These are phyloP conservation scores for Lactifluus rugatus DNA, from an alignment of 768 basidiomycete genomes.

Conservation along the genomic window DNA sequence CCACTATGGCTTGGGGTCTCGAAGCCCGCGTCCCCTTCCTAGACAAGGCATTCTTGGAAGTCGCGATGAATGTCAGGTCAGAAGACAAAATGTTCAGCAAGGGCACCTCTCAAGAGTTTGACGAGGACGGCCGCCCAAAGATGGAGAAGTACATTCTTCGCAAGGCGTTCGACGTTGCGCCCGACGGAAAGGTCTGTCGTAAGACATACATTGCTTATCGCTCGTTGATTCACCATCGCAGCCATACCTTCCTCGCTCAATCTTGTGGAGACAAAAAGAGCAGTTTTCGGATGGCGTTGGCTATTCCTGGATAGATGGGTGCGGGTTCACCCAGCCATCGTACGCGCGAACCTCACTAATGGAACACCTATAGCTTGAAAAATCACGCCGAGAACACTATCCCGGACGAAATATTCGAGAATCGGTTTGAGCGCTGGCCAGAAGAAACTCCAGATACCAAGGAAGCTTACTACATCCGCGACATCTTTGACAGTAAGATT, in stretches of 20 bases:
- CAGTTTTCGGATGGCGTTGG: slow-evolving; percentile 99
- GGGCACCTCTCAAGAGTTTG: slow-evolving; percentile 59
- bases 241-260: slow-evolving; percentile 89
- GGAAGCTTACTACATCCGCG: slow-evolving; percentile 89
- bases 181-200: slow-evolving; percentile 55
- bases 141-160: slow-evolving; percentile 99
- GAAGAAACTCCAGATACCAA: slow-evolving; percentile 86
- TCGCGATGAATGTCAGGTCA: slow-evolving; percentile 83
- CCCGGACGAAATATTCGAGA: slow-evolving; percentile 72
- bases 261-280: slow-evolving; percentile 98
- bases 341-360: not conserved
- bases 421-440: slow-evolving; percentile 65
- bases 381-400: slow-evolving; percentile 66
- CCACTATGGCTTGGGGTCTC: slow-evolving; percentile 99
- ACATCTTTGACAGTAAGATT: slow-evolving; percentile 74
- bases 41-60: slow-evolving; percentile 92
- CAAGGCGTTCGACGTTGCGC: slow-evolving; percentile 87
- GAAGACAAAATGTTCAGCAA: slow-evolving; percentile 85
- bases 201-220: not conserved
- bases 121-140: slow-evolving; percentile 76
- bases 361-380: slow-evolving; percentile 56
- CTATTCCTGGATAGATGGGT: slow-evolving; percentile 99
- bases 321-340: slow-evolving; percentile 2
- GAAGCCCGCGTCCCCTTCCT: slow-evolving; percentile 99
- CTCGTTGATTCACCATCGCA: slow-evolving; percentile 24